A percentile compares a stretch with the other conserved stretches of the same genome.
Evolutionary conservation across 441 rosid species (phyloP).

Genomic region (Jatropha multifida): DNA sequence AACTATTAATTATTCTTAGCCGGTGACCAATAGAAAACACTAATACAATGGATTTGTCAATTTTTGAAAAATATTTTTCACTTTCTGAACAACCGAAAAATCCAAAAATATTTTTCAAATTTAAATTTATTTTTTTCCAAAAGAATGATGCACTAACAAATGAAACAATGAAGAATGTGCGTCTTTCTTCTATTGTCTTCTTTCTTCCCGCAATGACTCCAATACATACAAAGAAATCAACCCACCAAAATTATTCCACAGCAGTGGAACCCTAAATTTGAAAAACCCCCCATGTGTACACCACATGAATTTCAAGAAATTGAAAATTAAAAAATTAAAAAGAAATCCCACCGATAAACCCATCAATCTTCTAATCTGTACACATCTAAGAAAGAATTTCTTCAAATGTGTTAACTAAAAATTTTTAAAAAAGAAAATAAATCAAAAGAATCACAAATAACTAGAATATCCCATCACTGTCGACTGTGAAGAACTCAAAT

Average conservation of each 20-base stretch:
- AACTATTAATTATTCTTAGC: no score
- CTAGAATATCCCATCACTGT: conserved; percentile 47
- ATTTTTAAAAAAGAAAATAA: not conserved
- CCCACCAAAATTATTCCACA: conserved; percentile 43
- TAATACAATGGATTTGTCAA: no score
- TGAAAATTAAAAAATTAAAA: conserved; percentile 13
- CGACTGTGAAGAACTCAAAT: conserved; percentile 29
- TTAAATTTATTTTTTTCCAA: no score
- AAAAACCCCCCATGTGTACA: not conserved
- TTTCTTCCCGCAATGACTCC: not conserved
- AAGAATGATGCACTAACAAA: no score
- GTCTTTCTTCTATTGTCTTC: conserved; percentile 25
- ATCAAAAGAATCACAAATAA: conserved; percentile 36
- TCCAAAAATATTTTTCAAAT: no score
- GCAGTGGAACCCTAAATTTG: conserved; percentile 23
- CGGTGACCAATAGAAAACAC: no score
- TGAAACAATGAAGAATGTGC: conserved; percentile 18
- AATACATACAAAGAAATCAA: conserved; percentile 35
- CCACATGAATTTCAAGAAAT: conserved; percentile 8
- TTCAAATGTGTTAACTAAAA: conserved; percentile 26
- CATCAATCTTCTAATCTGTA: conserved; percentile 37
- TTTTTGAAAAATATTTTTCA: no score
- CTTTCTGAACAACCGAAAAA: no score
- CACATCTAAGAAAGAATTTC: conserved; percentile 57
- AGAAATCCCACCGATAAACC: conserved; percentile 12